These are phyloP conservation scores for Vitis cinerea DNA, from an alignment of 164 flowering plant species.

Conservation along the genomic window DNA sequence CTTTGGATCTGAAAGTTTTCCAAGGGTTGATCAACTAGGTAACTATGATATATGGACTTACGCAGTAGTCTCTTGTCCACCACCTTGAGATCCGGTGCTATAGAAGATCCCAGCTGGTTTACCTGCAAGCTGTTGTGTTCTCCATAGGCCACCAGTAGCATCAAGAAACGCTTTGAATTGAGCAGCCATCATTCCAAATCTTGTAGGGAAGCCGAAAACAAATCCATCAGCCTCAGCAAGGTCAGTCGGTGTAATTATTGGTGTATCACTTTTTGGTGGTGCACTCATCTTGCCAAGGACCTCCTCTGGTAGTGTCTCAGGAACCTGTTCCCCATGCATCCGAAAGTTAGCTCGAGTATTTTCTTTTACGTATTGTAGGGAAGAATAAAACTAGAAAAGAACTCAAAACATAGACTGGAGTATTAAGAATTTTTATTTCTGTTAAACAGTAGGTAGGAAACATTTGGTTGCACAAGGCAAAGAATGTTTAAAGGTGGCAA, in stretches of 20 bases:
- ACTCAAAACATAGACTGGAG: no score
- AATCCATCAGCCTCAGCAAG: slow-evolving; percentile 91
- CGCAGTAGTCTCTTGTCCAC: slow-evolving; percentile 93
- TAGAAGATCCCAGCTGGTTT: slow-evolving; percentile 89
- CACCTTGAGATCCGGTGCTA: slow-evolving; percentile 92
- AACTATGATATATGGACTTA: slow-evolving; percentile 29
- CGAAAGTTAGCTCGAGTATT: background rate
- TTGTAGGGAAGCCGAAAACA: slow-evolving; percentile 86
- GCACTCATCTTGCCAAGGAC: slow-evolving; percentile 86
- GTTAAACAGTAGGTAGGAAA: no score
- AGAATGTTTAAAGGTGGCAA: no score
- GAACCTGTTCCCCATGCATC: slow-evolving; percentile 48
- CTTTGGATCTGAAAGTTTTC: no score
- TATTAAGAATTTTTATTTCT: no score
- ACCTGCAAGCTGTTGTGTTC: slow-evolving; percentile 78
- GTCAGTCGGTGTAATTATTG: slow-evolving; percentile 63
- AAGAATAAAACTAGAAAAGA: no score
- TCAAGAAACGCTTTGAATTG: slow-evolving; percentile 90
- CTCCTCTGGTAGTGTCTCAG: slow-evolving; percentile 75
- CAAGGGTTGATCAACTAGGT: no score
- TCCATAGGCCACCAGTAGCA: slow-evolving; percentile 88
- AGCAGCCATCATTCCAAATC: slow-evolving; percentile 95
- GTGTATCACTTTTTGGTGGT: slow-evolving; percentile 76
- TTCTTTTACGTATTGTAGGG: no score
- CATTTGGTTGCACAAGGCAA: no score